Evolutionary conservation across 2,329 filamentous ascomycete species (phyloP), one percentile per base, ranked within the genome.

Genomic region (Clarireedia homoeocarpa): DNA sequence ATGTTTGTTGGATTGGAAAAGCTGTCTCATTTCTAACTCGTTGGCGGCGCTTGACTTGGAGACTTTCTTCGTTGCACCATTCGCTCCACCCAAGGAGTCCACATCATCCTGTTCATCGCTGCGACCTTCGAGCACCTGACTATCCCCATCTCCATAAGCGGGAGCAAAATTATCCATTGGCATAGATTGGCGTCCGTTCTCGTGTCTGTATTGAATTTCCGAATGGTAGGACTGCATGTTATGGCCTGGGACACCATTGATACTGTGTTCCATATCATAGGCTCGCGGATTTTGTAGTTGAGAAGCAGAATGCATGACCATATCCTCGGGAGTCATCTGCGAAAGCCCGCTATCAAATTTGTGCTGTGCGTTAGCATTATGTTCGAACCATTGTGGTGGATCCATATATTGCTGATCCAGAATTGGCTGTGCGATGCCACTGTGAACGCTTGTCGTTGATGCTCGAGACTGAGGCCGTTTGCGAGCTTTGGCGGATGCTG

Each of bases 21-120:
- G 76, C 66, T 89, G 85, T 45, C 88, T 80, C 79, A 92, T 84
- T 70, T 92, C 88, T 57, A 88, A 77, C 70, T 91, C 88, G 64
- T 91, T 91, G 61, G 89, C 89, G 2, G 87, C 86, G 61, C 83
- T 90, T 15, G 86, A 84, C 49, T 84, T 79, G 27, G 81, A 77
- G n/a, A 74, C 72, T 27, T 81, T 77, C 69, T 82, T 86, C 36
- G 78, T 72, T 40, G 77, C 75, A 26, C 71, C 71, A 15, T 70
- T 65, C 6, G 72, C 67, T 10, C 74, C 75, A 1, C 72, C 70
- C 57, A 80, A 67, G 3, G 79, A 78, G 55, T 84, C 79, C 17
- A 70, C 76, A 12, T 84, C 82, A 10, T 83, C 79, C 46, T 77
- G 76, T 27, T 80, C 79, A 47, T 84, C 81, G 55, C 69, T 71